Evolutionary conservation across 2,329 filamentous ascomycete species (phyloP), one percentile per base, ranked within the genome.

Genomic region (Colletotrichum lindemuthianum): DNA sequence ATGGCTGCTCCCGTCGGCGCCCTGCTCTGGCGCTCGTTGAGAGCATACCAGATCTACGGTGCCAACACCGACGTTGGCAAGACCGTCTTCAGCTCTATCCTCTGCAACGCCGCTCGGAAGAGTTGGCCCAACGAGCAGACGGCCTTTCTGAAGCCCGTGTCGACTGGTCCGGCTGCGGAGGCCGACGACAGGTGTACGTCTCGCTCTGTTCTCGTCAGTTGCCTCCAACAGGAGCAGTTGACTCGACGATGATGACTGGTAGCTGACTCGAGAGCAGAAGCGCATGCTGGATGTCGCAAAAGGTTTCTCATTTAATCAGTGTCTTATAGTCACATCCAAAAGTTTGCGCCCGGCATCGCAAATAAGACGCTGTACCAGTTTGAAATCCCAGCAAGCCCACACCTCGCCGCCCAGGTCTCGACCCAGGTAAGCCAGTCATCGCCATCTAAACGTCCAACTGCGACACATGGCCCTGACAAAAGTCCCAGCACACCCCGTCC

Each of bases 41-140:
- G 88, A 66, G 82, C 87, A 11, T 86, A 92, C 70, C 92, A 96
- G 76, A 81, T 96, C 41, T 96, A 91, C 71, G 92, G 92, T 34
- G 91, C 92, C 50, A 96, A 95, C 71, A 96, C 92, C 0, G 88
- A 92, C 69, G 91, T 96, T 33, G 92, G 92, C 68, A 96, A 96
- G 81, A 96, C 92, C 0, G 86, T 96, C 37, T 85, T 93, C 63
- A 90, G 90, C 2, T 93, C 91, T 0, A 77, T 93, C 11, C 80
- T 96, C 4, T 90, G 88, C 74, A 88, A 86, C 67, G 85, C 89
- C 8, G 83, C 88, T 4, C 79, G 77, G 41, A 80, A 77, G 33
- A 77, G 78, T 43, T 80, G 81, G 68, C 74, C 75, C 8, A 71
- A 78, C 16, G 82, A 84, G 49, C 76, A 78, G 16, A 83, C 88